Conservation (phyloP, 2,329 filamentous ascomycete genomes). For the Alternaria infectoria region DNA sequence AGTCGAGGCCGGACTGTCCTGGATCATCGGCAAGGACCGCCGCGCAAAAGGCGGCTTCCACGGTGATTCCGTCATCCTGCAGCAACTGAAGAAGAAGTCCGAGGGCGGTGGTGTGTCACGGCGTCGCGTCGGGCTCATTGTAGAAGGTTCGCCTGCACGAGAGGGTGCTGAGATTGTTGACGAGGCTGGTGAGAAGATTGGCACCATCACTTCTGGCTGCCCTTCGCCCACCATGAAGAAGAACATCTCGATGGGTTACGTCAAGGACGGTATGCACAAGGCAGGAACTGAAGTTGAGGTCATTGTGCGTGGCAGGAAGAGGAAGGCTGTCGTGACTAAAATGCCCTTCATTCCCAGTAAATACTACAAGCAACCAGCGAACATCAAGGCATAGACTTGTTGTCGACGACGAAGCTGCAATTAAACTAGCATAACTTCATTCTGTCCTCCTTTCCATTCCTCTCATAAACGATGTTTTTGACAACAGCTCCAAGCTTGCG, state of each 20-base stretch:
- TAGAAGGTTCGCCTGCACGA: slow-evolving; percentile 86
- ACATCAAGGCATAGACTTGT: slow-evolving; percentile 28
- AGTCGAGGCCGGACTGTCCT: slow-evolving; percentile 70
- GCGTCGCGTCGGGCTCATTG: slow-evolving; percentile 78
- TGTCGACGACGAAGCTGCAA: background rate
- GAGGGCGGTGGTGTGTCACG: slow-evolving; percentile 73
- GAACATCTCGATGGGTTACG: slow-evolving; percentile 96
- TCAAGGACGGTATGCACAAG: slow-evolving; percentile 83
- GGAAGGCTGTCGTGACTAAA: slow-evolving; percentile 77
- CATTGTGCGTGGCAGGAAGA: slow-evolving; percentile 75
- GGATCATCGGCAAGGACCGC: slow-evolving; percentile 85
- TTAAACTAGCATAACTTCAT: background rate
- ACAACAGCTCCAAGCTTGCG: background rate
- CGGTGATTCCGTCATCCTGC: slow-evolving; percentile 77
- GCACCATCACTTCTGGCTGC: slow-evolving; percentile 85
- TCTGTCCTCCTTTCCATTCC: background rate
- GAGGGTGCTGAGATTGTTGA: slow-evolving; percentile 83
- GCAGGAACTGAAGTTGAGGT: slow-evolving; percentile 81
- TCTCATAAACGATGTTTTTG: background rate
- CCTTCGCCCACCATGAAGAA: slow-evolving; percentile 84
- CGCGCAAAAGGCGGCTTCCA: slow-evolving; percentile 78
- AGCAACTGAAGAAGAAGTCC: slow-evolving; percentile 77
- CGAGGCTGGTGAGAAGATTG: slow-evolving; percentile 70
- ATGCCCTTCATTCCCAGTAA: slow-evolving; percentile 88
- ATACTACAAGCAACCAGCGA: slow-evolving; percentile 63